phyloP scores from a whole-genome alignment of 139 green algal species.

The Zygnema circumcarinatum region DNA sequence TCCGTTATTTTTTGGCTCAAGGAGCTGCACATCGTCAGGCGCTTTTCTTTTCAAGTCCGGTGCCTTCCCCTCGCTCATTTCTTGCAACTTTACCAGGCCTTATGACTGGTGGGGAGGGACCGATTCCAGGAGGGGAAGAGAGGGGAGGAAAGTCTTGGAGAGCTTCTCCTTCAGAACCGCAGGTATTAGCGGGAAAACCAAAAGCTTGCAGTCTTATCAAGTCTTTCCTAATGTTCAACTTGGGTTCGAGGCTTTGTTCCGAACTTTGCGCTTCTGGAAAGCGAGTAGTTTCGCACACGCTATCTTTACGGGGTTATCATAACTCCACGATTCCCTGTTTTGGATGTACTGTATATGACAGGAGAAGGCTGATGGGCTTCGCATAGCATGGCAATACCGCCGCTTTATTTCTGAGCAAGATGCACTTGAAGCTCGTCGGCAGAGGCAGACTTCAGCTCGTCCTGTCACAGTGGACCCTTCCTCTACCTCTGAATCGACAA shows the following conservation, averaged over 20 bases:
- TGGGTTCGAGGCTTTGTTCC: no score
- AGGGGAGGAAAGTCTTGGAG: no score
- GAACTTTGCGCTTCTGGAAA: no score
- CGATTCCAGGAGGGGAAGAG: background rate
- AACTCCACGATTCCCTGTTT: no score
- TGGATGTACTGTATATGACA: no score
- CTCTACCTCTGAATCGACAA: background rate
- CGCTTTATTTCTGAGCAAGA: constrained; percentile 26
- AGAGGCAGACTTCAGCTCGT: background rate
- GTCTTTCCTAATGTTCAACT: no score
- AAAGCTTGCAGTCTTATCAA: no score
- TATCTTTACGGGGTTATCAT: no score
- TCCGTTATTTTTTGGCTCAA: constrained; percentile 25
- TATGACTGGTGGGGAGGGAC: background rate
- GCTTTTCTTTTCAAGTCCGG: background rate
- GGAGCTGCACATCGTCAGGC: constrained; percentile 1
- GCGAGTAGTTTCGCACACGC: no score
- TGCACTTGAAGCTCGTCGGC: constrained; percentile 16
- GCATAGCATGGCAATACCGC: constrained; percentile 43
- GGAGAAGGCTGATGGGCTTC: constrained; percentile 4
- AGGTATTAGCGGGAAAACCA: no score
- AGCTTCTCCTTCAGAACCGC: no score
- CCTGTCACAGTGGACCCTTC: background rate
- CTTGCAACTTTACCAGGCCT: constrained; percentile 4
- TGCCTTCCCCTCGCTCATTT: constrained; percentile 19